Percentiles rank a stretch among this genome's conserved stretches.
These are phyloP conservation scores for Candida ficus DNA, from an alignment of 805 yeast genomes.

Conservation along the genomic window DNA sequence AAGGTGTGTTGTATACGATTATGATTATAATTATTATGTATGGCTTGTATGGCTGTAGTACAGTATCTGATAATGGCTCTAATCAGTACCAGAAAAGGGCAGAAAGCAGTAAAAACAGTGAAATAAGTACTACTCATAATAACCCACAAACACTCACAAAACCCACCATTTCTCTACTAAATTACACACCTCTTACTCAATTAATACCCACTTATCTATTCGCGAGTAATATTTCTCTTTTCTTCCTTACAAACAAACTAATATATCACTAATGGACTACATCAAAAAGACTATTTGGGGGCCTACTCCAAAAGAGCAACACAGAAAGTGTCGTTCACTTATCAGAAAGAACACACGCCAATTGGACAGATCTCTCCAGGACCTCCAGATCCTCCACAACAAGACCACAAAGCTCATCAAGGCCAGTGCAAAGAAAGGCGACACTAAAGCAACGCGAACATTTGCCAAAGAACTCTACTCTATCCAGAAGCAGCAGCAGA, in stretches of 20 bases:
- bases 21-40: too few relatives aligned
- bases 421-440: conserved; percentile 70
- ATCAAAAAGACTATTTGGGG: conserved; percentile 90
- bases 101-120: too few relatives aligned
- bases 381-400: conserved; percentile 60
- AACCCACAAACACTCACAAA: too few relatives aligned
- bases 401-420: conserved; percentile 77
- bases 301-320: conserved; percentile 91
- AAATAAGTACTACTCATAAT: too few relatives aligned
- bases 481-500: conserved; percentile 65
- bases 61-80: too few relatives aligned
- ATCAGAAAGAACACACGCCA: conserved; percentile 83
- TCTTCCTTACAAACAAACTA: neutral
- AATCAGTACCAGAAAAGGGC: too few relatives aligned
- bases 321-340: conserved; percentile 67
- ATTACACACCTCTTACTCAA: too few relatives aligned
- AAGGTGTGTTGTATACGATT: too few relatives aligned
- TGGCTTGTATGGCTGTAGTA: too few relatives aligned
- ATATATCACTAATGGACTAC: conserved; percentile 57
- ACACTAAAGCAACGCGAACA: conserved; percentile 64
- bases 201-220: too few relatives aligned
- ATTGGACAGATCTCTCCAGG: conserved; percentile 58
- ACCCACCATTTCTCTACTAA: too few relatives aligned
- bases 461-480: conserved; percentile 80
- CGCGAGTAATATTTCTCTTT: too few relatives aligned